Evolutionary conservation across 129 eudicot species (phyloP).

Genomic region (Helichrysum umbraculigerum): DNA sequence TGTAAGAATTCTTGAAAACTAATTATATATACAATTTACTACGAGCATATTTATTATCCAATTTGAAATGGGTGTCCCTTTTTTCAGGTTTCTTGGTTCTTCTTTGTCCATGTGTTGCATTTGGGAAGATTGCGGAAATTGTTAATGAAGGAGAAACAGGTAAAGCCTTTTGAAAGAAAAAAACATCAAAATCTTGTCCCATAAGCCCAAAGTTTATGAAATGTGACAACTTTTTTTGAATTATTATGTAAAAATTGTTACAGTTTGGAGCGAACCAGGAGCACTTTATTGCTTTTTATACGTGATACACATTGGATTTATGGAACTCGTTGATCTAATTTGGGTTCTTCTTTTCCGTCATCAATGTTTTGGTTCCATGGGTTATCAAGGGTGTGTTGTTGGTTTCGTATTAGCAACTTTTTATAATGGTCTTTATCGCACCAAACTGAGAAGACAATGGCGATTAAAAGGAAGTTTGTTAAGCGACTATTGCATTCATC

Average conservation of each 20-base stretch:
- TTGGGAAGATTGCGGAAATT: constrained; percentile 41
- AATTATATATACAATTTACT: background rate
- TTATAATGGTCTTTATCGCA: constrained; percentile 37
- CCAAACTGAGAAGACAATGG: constrained; percentile 40
- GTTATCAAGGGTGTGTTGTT: constrained; percentile 35
- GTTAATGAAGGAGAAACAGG: constrained; percentile 43
- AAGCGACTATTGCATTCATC: constrained; percentile 35
- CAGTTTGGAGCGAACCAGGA: constrained; percentile 43
- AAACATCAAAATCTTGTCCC: background rate
- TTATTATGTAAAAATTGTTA: background rate
- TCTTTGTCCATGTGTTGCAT: constrained; percentile 44
- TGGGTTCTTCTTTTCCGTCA: constrained; percentile 21
- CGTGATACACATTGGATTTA: constrained; percentile 34
- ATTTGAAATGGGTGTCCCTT: background rate
- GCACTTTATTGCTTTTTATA: constrained; percentile 32
- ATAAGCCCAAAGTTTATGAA: background rate
- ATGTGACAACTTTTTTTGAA: background rate
- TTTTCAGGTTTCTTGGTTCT: constrained; percentile 33
- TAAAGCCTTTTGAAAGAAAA: constrained; percentile 16
- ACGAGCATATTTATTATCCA: background rate
- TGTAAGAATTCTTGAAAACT: constrained; percentile 10
- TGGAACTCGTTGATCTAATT: constrained; percentile 27
- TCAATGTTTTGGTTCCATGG: constrained; percentile 31
- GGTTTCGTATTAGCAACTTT: constrained; percentile 37
- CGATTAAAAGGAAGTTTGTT: constrained; percentile 29